Percentiles rank a stretch among this genome's conserved stretches.
These are phyloP conservation scores for Microdochium paspali DNA, from an alignment of 2,329 filamentous ascomycete genomes.

Conservation along the genomic window DNA sequence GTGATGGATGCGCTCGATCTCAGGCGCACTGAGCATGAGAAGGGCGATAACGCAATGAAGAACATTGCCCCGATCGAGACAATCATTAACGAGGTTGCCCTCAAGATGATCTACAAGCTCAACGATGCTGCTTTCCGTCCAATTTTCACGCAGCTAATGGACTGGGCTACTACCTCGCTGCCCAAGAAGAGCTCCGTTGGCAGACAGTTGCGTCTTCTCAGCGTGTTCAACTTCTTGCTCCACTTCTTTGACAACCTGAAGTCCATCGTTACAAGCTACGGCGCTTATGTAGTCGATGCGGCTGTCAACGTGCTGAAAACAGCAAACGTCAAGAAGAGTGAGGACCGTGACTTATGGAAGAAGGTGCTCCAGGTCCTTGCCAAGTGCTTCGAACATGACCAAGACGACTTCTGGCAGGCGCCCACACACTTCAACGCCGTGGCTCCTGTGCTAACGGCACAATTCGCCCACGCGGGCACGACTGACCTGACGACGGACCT, in stretches of 20 bases:
- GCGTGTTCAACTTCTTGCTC: slow-evolving; percentile 72
- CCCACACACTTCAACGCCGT: slow-evolving; percentile 77
- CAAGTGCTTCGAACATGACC: slow-evolving; percentile 76
- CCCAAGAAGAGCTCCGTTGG: slow-evolving; percentile 52
- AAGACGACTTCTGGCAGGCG: slow-evolving; percentile 93
- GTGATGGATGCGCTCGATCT: slow-evolving; percentile 55
- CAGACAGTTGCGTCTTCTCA: slow-evolving; percentile 55
- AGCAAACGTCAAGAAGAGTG: slow-evolving; percentile 32
- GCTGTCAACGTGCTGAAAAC: slow-evolving; percentile 52
- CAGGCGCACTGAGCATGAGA: slow-evolving; percentile 43
- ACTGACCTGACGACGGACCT: slow-evolving; percentile 41
- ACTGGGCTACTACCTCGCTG: slow-evolving; percentile 60
- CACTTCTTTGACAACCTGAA: slow-evolving; percentile 79
- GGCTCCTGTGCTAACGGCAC: slow-evolving; percentile 57
- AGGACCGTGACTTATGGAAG: slow-evolving; percentile 54
- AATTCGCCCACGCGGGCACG: slow-evolving; percentile 43
- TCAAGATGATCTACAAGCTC: slow-evolving; percentile 93
- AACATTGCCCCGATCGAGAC: slow-evolving; percentile 53
- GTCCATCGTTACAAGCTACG: slow-evolving; percentile 90
- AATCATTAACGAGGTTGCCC: slow-evolving; percentile 56
- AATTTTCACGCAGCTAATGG: slow-evolving; percentile 76
- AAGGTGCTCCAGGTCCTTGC: slow-evolving; percentile 62
- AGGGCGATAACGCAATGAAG: slow-evolving; percentile 34
- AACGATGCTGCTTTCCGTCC: slow-evolving; percentile 92
- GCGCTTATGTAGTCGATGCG: slow-evolving; percentile 73